Evolutionary conservation across 108 stramenopile species (phyloP), one percentile per base, ranked within the genome.

Genomic region (Nannochloropsis salina): DNA sequence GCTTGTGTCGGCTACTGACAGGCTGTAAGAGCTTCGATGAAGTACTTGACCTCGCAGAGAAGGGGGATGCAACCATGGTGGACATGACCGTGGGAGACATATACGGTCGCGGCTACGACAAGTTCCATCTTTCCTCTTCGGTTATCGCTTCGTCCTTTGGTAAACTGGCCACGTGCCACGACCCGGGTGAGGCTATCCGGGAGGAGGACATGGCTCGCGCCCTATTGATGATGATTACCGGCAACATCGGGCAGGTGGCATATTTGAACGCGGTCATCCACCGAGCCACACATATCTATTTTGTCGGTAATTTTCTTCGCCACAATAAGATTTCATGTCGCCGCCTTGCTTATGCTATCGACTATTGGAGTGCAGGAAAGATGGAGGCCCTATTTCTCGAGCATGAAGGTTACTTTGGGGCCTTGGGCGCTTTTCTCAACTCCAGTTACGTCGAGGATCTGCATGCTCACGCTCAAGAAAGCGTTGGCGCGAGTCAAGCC

Each of bases 1-100:
- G 99, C 9, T 86, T 99, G 84, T 97, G 97, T 86, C 95, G 97
- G 45, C 89, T 98, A 41, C 88, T 98, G 45, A 98, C 97, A 8
- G 93, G 94, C 81, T 93, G 93, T 15, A 94, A 95, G 81, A 94
- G 92, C 87, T 99, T 97, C 92, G 92, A 95, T 42, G 94, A 95
- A 44, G 94, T 95, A 10, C 89, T 99, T 88, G 93, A 94, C 82
- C 90, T 97, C 44, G 98, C 97, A 42, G 95, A 94, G 86, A 91
- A 90, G 80, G 98, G 98, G 31, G 96, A 98, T 85, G 93, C 94
- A 3, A 80, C 85, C 31, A 45, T 84, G n/a, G 92, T 95, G 2
- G 94, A 96, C 85, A 94, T 95, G 94, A 95, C 97, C 91, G 98
- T 99, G 3, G 96, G 96, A 20, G 99, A 99, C 85, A 99, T 99